Evolutionary conservation across 768 basidiomycete species (phyloP), one percentile per base, ranked within the genome.

Genomic region (Lentinula guzmanii): DNA sequence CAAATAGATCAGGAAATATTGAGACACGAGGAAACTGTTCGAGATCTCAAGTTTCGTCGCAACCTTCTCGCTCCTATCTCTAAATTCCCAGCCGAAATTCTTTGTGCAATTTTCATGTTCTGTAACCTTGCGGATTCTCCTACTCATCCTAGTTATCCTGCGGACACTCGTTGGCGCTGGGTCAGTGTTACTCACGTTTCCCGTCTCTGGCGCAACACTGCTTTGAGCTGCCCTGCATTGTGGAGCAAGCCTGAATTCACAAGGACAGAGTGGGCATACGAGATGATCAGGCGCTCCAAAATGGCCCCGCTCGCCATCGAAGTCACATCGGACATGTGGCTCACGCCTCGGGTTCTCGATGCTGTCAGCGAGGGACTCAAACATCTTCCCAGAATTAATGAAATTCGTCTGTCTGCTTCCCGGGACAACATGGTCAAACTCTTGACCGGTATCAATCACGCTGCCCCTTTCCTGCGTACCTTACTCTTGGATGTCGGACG

Each of bases 211-310:
- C 76, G 81, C 28, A 63, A 73, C 0, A 74, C 81, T 4, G 78
- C 79, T 5, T 61, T 82, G 13, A 71, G 65, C 50, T 76, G 72
- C 58, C 74, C 79, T 1, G 65, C 58, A 11, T 71, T 82, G 42
- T 83, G 82, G 80, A 72, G 72, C 16, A 67, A 66, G 50, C 68
- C 75, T 24, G 65, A 72, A 2, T 74, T 78, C 42, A 65, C 63
- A 9, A 71, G 70, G 28, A 71, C 69, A 8, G 64, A 62, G 34
- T 78, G 76, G 75, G 74, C 72, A 16, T 70, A 75, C 58, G 78
- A 77, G 65, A 76, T 82, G 72, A 62, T 83, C 28, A 68, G 65
- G 39, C 73, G 81, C 21, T 83, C 82, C 3, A 81, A 79, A 64
- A 74, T 68, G 67, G 74, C 74, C 15, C 70, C 73, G 35, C 67